Evolutionary conservation across 306 rosid genomes (phyloP).

Genomic region (Psophocarpus tetragonolobus): DNA sequence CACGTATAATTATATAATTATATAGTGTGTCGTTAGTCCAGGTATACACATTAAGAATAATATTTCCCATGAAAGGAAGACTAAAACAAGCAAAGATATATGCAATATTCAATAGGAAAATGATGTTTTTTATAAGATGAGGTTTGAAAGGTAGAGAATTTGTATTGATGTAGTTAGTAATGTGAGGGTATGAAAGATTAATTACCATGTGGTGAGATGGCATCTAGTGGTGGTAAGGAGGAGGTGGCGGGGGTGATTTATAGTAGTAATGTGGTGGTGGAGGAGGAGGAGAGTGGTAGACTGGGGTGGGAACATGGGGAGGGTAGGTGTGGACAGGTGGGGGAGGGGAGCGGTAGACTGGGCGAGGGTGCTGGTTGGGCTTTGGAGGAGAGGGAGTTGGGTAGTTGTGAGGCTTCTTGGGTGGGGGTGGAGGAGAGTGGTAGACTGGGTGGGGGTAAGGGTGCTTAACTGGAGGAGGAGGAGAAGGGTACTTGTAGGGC

Average conservation of each 20-base stretch:
- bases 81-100: no score
- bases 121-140: conserved; percentile 8
- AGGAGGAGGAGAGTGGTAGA: conserved; percentile 31
- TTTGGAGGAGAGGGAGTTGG: conserved; percentile 31
- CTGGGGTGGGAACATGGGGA: conserved; percentile 19
- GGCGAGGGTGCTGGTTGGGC: conserved; percentile 13
- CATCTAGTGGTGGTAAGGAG: conserved; percentile 66
- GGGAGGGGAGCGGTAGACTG: conserved; percentile 32
- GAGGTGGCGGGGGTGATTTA: conserved; percentile 73
- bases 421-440: conserved; percentile 34
- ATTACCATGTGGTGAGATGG: conserved; percentile 27
- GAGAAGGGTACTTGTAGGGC: conserved; percentile 31
- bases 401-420: conserved; percentile 11
- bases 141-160: not conserved
- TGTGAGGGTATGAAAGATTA: not conserved
- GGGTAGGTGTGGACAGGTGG: conserved; percentile 26
- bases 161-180: not conserved
- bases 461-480: conserved; percentile 12
- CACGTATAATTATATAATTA: no score
- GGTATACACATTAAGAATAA: not conserved
- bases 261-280: conserved; percentile 24
- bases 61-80: not conserved
- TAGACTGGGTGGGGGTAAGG: conserved; percentile 33
- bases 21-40: not conserved
- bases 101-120: not conserved